Evolutionary conservation across 1,139 yeast genomes (phyloP).

Genomic region (Pichia cactophila): DNA sequence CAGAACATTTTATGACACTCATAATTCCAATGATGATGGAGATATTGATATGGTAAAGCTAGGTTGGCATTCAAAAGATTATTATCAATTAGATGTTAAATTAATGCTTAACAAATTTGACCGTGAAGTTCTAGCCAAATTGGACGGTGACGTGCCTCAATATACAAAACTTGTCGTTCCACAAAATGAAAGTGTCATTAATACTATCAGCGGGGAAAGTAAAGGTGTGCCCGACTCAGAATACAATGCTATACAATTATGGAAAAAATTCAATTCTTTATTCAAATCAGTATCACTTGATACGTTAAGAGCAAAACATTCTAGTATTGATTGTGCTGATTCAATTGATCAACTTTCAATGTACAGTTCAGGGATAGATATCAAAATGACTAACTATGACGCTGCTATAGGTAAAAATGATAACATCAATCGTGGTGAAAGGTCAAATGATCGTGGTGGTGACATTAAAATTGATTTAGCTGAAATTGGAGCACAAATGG

Average conservation of each 20-base stretch:
- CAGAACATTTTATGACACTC: conserved; percentile 45
- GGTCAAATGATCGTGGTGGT: background rate
- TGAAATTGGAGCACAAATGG: conserved; percentile 10
- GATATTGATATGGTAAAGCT: conserved; percentile 35
- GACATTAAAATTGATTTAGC: background rate
- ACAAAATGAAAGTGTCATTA: background rate
- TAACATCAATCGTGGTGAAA: background rate
- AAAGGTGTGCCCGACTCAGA: background rate
- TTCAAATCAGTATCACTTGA: background rate
- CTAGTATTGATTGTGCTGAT: background rate
- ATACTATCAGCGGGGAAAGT: background rate
- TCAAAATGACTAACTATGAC: background rate
- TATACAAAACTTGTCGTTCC: background rate
- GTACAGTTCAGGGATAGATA: background rate
- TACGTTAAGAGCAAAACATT: background rate
- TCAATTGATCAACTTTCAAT: background rate
- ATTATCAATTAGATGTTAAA: conserved; percentile 62
- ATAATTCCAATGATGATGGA: conserved; percentile 19
- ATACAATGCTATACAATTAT: conserved; percentile 5
- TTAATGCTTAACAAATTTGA: conserved; percentile 45
- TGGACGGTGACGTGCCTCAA: background rate
- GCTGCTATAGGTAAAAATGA: too few relatives aligned
- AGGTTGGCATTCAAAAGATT: conserved; percentile 64
- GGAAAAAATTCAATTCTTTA: conserved; percentile 2
- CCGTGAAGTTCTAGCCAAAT: conserved; percentile 13